phyloP scores from a whole-genome alignment of 1,284 basidiomycete species.

The Ceratobasidium sp. region DNA sequence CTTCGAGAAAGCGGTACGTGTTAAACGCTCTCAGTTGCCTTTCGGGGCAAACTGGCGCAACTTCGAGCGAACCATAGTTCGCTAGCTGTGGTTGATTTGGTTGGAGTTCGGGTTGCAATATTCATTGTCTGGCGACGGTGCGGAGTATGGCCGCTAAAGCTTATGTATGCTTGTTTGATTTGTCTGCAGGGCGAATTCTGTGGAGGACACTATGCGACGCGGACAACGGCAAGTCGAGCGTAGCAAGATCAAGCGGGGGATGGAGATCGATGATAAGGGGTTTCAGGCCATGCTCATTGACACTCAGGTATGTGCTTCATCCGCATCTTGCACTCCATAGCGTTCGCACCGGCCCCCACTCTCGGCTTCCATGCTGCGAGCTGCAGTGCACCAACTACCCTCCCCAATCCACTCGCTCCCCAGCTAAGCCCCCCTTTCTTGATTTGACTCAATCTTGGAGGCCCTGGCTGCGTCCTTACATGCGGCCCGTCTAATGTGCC shows the following conservation, averaged over 20 bases:
- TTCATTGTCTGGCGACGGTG: constrained; percentile 6
- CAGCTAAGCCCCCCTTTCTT: no score
- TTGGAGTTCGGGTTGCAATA: no score
- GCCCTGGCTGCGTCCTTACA: background rate
- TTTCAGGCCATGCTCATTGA: constrained; percentile 88
- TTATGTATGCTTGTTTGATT: constrained; percentile 28
- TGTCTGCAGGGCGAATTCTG: constrained; percentile 78
- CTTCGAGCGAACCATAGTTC: no score
- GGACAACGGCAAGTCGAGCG: constrained; percentile 94
- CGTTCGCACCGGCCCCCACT: constrained; percentile 17
- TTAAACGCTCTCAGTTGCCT: background rate
- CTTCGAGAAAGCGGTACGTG: constrained; percentile 50
- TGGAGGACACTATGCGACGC: constrained; percentile 87
- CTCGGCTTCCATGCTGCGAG: constrained; percentile 49
- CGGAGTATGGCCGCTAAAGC: constrained; percentile 39
- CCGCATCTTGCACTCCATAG: background rate
- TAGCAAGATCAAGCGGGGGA: constrained; percentile 86
- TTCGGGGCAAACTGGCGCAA: no score
- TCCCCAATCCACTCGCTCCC: no score
- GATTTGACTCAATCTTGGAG: no score
- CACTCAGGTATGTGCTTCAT: constrained; percentile 71
- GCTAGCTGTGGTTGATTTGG: background rate
- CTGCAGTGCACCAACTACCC: constrained; percentile 3
- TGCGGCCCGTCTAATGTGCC: background rate
- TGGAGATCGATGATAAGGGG: constrained; percentile 93